Percentiles rank a stretch among this genome's conserved stretches.
These are phyloP conservation scores for Penicillium steckii DNA, from an alignment of 495 filamentous ascomycete species.

Conservation along the genomic window DNA sequence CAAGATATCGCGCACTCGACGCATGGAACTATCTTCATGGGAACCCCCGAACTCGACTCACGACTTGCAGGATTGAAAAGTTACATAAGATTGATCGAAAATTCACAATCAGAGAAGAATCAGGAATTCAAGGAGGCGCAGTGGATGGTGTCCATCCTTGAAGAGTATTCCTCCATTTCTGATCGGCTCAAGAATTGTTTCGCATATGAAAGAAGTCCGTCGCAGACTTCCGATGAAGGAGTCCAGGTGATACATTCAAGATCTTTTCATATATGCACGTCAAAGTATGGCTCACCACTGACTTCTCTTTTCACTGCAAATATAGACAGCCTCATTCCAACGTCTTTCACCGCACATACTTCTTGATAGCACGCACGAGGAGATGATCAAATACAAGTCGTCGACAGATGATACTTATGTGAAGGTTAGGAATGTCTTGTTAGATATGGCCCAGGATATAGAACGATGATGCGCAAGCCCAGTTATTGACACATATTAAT, in stretches of 20 bases:
- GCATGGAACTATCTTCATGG: constrained; percentile 1
- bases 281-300: too few relatives aligned
- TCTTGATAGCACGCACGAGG: background rate
- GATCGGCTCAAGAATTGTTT: background rate
- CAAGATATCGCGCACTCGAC: background rate
- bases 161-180: background rate
- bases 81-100: background rate
- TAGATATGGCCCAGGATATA: background rate
- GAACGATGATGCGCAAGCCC: background rate
- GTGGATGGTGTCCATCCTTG: constrained; percentile 1
- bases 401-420: background rate
- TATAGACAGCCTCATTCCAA: background rate
- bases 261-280: background rate
- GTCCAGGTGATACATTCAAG: background rate
- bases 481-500: too few relatives aligned
- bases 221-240: background rate
- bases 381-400: background rate
- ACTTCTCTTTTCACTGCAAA: background rate
- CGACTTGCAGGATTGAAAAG: background rate
- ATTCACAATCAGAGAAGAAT: background rate
- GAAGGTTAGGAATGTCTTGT: background rate
- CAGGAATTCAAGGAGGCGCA: background rate
- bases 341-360: background rate
- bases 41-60: constrained; percentile 5
- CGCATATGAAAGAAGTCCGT: background rate